Evolutionary conservation across 345 rosid species (phyloP), one percentile per base, ranked within the genome.

Genomic region (Turnera subulata): DNA sequence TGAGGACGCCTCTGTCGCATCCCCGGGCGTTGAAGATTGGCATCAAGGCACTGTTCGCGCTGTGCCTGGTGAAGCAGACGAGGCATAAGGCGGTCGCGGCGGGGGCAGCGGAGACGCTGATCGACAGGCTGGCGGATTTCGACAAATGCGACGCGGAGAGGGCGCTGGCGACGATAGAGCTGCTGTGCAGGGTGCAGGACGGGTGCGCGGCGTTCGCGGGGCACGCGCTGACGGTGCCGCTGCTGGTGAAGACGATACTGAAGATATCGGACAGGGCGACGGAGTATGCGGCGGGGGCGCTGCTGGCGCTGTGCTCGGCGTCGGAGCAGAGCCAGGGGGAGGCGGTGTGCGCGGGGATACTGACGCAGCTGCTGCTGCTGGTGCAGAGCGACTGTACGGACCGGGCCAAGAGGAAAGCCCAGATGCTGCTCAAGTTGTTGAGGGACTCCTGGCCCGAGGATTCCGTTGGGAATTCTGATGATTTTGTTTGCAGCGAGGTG

Each of bases 311-410:
- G 24, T 85, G 96, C 39, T 77, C 96, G 62, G 84, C 82, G 63
- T 68, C 83, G 72, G 97, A 84, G 61, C 56, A 53, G 63, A 72
- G 90, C 68, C 88, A 80, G 65, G 56, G 56, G 60, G 96, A 93
- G 60, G 99, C 99, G 11, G 97, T 82, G 56, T 56, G 68, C 64
- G 97, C 87, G n/a, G 97, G 99, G 6, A 65, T 93, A 54, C 51
- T 93, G 82, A 85, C 86, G 44, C 99, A 87, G 85, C 56, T 89
- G 75, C 47, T 93, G 63, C 67, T 93, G 15, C 51, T 93, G 54
- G 97, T 89, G 63, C 99, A 93, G 69, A 87, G 96, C 46, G 96
- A 89, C 19, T 93, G 99, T 69, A 93, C 97, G 78, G 97, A 84
- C 43, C 73, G 99, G 33, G 99, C 99, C 1, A 93, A 93, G 82